Conservation (phyloP, 1,284 basidiomycete genomes). For the Naganishia sp. region DNA sequence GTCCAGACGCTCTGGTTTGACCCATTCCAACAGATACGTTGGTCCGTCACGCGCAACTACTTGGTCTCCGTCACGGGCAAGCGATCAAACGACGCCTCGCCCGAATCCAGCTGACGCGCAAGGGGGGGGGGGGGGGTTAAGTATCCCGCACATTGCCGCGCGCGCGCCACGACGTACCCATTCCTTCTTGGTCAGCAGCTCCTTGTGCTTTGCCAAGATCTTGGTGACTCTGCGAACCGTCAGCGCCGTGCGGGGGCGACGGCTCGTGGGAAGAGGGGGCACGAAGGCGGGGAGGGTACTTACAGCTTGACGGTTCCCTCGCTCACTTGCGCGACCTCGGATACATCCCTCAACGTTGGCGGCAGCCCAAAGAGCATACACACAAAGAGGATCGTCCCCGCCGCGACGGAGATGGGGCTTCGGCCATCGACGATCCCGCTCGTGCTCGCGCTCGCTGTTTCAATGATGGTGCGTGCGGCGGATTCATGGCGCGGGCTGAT, state of each 20-base stretch:
- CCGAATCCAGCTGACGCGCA: constrained; percentile 7
- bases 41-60: neutral
- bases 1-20: too few relatives aligned
- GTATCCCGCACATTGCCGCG: too few relatives aligned
- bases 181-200: constrained; percentile 21
- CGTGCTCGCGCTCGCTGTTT: constrained; percentile 28
- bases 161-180: constrained; percentile 10
- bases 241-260: neutral
- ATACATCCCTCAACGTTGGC: constrained; percentile 81
- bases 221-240: constrained; percentile 9
- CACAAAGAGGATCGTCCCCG: constrained; percentile 92
- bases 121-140: neutral
- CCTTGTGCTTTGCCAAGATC: constrained; percentile 24
- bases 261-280: too few relatives aligned
- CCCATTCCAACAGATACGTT: too few relatives aligned
- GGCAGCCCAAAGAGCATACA: constrained; percentile 73
- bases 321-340: constrained; percentile 92
- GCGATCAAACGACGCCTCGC: constrained; percentile 20
- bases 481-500: constrained; percentile 26
- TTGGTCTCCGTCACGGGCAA: constrained; percentile 7
- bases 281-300: constrained; percentile 32
- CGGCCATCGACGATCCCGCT: constrained; percentile 72
- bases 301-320: constrained; percentile 89
- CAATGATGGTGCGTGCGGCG: constrained; percentile 27
- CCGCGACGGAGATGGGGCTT: constrained; percentile 93